A percentile compares a stretch with the other conserved stretches of the same genome.
Evolutionary conservation across 352 stramenopile species (phyloP).

Genomic region (Phytophthora palmivora): DNA sequence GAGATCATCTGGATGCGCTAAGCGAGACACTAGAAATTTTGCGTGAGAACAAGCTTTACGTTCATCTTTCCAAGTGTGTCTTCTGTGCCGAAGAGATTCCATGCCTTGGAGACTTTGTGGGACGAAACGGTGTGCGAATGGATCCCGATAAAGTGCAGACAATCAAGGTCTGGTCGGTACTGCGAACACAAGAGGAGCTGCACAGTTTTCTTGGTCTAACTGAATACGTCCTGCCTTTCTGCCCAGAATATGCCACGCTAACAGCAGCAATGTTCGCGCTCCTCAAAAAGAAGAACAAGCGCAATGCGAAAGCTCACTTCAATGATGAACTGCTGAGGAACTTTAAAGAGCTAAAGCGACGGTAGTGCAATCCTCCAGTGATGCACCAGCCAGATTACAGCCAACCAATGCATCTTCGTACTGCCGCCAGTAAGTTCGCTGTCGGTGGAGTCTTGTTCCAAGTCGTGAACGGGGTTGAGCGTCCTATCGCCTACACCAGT

Average conservation of each 20-base stretch:
- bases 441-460: slow-evolving; percentile 1
- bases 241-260: too few species aligned
- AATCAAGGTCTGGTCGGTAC: slow-evolving; percentile 1
- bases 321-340: slow-evolving; percentile 2
- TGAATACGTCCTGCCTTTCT: too few species aligned
- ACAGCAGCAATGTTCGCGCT: too few species aligned
- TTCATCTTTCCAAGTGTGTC: slow-evolving; percentile 1
- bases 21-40: too few species aligned
- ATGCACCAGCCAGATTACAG: neutral
- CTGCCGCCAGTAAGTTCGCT: slow-evolving; percentile 5
- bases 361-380: slow-evolving; percentile 2
- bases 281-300: too few species aligned
- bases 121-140: slow-evolving; percentile 3
- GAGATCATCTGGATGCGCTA: too few species aligned
- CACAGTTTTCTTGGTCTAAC: too few species aligned
- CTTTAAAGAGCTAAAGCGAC: slow-evolving; percentile 1
- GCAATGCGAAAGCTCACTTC: too few species aligned
- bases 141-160: slow-evolving; percentile 7
- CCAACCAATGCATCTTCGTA: slow-evolving; percentile 4
- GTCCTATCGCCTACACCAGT: too few species aligned
- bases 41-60: neutral
- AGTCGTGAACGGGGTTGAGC: too few species aligned
- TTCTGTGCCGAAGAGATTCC: slow-evolving; percentile 8
- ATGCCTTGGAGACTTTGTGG: slow-evolving; percentile 4
- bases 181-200: too few species aligned